These are phyloP conservation scores for Epichloe coenophiala DNA, from an alignment of 2,329 filamentous ascomycete genomes.

Conservation along the genomic window DNA sequence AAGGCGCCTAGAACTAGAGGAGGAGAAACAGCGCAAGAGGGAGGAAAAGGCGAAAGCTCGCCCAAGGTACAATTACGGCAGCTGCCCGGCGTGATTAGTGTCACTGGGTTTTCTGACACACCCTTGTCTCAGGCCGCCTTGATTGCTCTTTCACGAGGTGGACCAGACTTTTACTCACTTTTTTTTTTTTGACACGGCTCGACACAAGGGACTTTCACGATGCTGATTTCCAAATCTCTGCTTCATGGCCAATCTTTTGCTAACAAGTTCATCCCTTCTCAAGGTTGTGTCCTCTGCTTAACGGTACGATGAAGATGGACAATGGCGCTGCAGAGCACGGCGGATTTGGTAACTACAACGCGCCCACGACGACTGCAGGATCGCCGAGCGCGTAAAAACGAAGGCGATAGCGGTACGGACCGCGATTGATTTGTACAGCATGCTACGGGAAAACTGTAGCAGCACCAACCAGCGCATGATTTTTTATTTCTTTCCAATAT, in stretches of 20 bases:
- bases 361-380: conserved; percentile 20
- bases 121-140: not conserved
- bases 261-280: conserved; percentile 8
- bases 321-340: conserved; percentile 41
- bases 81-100: conserved; percentile 9
- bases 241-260: conserved; percentile 1
- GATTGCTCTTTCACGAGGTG: not conserved
- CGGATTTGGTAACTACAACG: conserved; percentile 43
- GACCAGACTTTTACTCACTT: not conserved
- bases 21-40: conserved; percentile 7
- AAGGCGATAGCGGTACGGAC: not conserved
- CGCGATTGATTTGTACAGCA: not conserved
- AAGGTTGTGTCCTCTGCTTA: conserved; percentile 74
- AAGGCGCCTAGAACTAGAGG: conserved; percentile 6
- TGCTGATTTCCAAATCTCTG: not conserved
- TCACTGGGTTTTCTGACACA: not conserved
- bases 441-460: not conserved
- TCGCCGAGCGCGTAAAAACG: conserved; percentile 13
- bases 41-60: conserved; percentile 9
- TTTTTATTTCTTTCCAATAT: no score
- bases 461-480: no score
- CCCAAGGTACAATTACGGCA: conserved; percentile 11
- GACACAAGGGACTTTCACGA: not conserved
- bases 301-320: conserved; percentile 60
- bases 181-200: not conserved